These are phyloP conservation scores for Colletotrichum sublineola DNA, from an alignment of 2,329 filamentous ascomycete species.

Conservation along the genomic window DNA sequence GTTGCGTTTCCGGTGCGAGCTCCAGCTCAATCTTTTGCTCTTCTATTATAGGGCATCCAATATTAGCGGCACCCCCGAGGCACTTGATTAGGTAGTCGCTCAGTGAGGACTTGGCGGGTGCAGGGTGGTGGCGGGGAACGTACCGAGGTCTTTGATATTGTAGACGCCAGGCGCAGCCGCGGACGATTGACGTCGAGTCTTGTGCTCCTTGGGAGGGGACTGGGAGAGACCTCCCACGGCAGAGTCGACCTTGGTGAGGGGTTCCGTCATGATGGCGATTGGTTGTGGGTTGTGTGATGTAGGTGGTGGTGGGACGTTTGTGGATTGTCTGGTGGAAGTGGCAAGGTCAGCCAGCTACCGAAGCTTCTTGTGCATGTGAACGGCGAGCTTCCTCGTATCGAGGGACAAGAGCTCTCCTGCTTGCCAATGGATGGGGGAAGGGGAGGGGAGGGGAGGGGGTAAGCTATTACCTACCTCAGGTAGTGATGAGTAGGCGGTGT, in stretches of 20 bases:
- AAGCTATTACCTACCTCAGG: constrained; percentile 15
- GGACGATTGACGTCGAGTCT: constrained; percentile 56
- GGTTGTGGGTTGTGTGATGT: constrained; percentile 27
- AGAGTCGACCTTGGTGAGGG: constrained; percentile 91
- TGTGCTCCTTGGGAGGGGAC: constrained; percentile 72
- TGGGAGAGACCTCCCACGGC: constrained; percentile 84
- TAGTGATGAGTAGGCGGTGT: constrained; percentile 30
- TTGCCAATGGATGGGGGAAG: constrained; percentile 1
- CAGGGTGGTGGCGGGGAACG: constrained; percentile 52
- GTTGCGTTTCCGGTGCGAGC: constrained; percentile 86
- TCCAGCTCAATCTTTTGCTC: constrained; percentile 78
- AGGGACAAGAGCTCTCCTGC: not conserved
- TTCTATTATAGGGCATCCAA: constrained; percentile 65
- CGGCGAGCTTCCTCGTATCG: constrained; percentile 9
- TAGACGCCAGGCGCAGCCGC: constrained; percentile 77
- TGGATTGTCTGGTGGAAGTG: constrained; percentile 11
- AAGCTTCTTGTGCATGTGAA: not conserved
- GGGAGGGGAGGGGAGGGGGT: constrained; percentile 4
- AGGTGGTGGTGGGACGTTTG: constrained; percentile 20
- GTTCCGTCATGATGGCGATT: constrained; percentile 58
- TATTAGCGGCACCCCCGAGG: constrained; percentile 28
- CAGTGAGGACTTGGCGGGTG: not conserved
- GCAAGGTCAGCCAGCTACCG: constrained; percentile 31
- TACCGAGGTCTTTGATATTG: constrained; percentile 90
- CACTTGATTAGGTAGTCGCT: not conserved